Evolutionary conservation across 1,284 basidiomycete genomes (phyloP).

Genomic region (Cystobasidium slooffiae): DNA sequence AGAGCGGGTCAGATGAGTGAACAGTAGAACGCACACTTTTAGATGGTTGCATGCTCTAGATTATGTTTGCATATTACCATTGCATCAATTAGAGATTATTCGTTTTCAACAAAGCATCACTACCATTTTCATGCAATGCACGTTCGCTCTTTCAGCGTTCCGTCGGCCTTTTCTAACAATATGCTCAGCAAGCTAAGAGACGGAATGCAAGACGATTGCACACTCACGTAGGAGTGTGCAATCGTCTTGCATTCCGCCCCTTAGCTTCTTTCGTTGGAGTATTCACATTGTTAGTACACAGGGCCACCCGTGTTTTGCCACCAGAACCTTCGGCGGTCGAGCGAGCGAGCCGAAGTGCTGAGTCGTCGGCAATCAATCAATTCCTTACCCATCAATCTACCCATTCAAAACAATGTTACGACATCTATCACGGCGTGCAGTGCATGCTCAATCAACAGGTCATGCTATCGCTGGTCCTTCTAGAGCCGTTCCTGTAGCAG

Average conservation of each 20-base stretch:
- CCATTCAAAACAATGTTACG: background rate
- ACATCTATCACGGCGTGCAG: conserved; percentile 17
- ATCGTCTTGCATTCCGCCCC: too few species aligned
- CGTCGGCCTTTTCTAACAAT: too few species aligned
- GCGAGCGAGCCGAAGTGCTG: background rate
- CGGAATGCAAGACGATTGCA: too few species aligned
- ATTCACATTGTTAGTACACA: background rate
- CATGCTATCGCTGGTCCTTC: conserved; percentile 10
- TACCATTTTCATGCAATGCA: too few species aligned
- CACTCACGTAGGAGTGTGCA: too few species aligned
- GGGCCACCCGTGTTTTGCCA: background rate
- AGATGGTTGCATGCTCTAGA: background rate
- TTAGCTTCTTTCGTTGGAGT: too few species aligned
- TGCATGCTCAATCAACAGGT: conserved; percentile 2
- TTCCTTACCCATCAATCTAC: background rate
- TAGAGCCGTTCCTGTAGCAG: background rate
- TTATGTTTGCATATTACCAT: background rate
- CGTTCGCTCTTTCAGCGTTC: too few species aligned
- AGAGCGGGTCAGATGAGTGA: too few species aligned
- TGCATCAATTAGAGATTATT: too few species aligned
- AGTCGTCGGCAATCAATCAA: background rate
- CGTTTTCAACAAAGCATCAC: too few species aligned
- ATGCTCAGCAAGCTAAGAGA: too few species aligned
- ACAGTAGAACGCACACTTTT: too few species aligned
- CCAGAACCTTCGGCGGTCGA: background rate